A percentile compares a stretch with the other conserved stretches of the same genome.
These are phyloP conservation scores for Rhizopus sp. DNA, from an alignment of 371 early-diverging fungal genomes.

Conservation along the genomic window DNA sequence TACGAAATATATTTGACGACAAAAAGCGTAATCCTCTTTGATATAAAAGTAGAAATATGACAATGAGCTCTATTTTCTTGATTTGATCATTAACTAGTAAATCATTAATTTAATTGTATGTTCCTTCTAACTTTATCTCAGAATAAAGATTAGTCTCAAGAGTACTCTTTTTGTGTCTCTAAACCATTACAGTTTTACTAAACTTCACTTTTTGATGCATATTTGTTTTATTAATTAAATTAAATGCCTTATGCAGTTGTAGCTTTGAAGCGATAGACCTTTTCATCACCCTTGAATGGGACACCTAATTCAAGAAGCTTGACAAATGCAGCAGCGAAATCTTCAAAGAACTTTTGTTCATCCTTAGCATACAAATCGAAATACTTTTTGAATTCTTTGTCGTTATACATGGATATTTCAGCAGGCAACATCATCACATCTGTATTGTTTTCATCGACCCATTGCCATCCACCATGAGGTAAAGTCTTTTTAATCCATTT, in stretches of 20 bases:
- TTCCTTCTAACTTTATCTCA: too few relatives aligned
- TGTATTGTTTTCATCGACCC: constrained; percentile 61
- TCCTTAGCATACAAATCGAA: constrained; percentile 80
- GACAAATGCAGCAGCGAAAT: constrained; percentile 78
- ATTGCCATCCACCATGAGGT: constrained; percentile 69
- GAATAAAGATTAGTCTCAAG: too few relatives aligned
- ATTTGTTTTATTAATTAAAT: neutral
- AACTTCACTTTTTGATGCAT: too few relatives aligned
- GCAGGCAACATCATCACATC: constrained; percentile 87
- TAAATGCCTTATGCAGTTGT: constrained; percentile 1
- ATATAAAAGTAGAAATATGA: too few relatives aligned
- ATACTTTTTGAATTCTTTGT: constrained; percentile 62
- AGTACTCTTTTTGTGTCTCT: too few relatives aligned
- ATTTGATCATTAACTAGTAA: too few relatives aligned
- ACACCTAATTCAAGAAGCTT: constrained; percentile 87
- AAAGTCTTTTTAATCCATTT: constrained; percentile 71
- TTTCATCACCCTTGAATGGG: constrained; percentile 14
- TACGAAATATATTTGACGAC: too few relatives aligned
- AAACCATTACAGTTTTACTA: too few relatives aligned
- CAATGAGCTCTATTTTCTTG: too few relatives aligned
- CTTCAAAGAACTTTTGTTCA: constrained; percentile 70
- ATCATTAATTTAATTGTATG: too few relatives aligned
- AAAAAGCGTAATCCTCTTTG: too few relatives aligned
- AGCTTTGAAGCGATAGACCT: constrained; percentile 10
- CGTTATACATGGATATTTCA: constrained; percentile 72